Conservation (phyloP, 2,329 filamentous ascomycete genomes). For the Cercospora citrullina region DNA sequence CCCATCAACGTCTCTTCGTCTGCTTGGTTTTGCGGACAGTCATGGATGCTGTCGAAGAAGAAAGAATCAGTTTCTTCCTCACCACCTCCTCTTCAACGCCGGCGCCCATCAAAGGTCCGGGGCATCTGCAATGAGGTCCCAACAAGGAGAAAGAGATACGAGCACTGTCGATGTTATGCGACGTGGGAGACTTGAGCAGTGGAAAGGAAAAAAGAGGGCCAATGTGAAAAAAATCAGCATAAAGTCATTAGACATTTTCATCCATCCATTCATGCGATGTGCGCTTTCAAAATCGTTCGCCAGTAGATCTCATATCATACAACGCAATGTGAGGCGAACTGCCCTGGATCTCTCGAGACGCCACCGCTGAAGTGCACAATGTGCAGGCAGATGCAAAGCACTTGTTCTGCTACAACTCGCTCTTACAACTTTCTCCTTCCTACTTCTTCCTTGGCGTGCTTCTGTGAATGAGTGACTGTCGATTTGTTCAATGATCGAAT, state of each 20-base stretch:
- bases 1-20: too few species aligned
- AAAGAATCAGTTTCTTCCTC: too few species aligned
- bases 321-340: background rate
- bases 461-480: background rate
- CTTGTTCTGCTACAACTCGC: background rate
- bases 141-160: too few species aligned
- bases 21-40: too few species aligned
- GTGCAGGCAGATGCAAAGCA: background rate
- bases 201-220: background rate
- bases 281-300: too few species aligned
- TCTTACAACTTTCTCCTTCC: background rate
- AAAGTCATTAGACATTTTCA: background rate
- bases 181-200: too few species aligned
- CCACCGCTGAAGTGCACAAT: background rate
- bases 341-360: background rate
- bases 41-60: too few species aligned
- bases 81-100: too few species aligned
- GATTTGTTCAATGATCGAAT: background rate
- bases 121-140: too few species aligned
- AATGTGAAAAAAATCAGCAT: background rate
- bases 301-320: background rate
- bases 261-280: background rate
- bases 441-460: background rate
- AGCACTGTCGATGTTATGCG: too few species aligned
- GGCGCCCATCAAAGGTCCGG: too few species aligned